phyloP scores from a whole-genome alignment of 768 basidiomycete species.

The Lactarius akahatsu region DNA sequence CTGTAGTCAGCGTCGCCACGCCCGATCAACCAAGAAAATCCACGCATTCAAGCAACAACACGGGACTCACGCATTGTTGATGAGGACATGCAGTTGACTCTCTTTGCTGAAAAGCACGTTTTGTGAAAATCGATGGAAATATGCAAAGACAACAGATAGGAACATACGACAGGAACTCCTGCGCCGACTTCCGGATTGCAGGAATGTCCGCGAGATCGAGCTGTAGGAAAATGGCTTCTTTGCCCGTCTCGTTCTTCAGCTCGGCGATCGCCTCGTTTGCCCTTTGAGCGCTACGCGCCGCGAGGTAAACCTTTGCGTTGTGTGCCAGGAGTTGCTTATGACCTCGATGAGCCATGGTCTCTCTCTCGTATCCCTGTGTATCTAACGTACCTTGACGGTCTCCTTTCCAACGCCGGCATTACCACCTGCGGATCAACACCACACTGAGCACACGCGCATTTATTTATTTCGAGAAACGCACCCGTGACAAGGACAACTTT shows the following conservation, averaged over 20 bases:
- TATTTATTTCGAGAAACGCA: slow-evolving; percentile 43
- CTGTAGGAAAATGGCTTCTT: slow-evolving; percentile 43
- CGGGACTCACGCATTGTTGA: slow-evolving; percentile 49
- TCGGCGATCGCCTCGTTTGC: slow-evolving; percentile 51
- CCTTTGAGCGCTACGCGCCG: slow-evolving; percentile 47
- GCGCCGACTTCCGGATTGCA: slow-evolving; percentile 40
- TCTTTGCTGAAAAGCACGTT: slow-evolving; percentile 47
- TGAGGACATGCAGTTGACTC: slow-evolving; percentile 45
- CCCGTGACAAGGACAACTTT: neutral
- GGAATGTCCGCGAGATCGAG: slow-evolving; percentile 45
- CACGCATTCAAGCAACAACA: neutral
- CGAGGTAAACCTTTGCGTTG: slow-evolving; percentile 68
- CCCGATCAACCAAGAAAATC: neutral
- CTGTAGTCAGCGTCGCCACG: slow-evolving; percentile 34
- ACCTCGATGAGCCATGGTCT: slow-evolving; percentile 2
- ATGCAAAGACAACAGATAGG: no score
- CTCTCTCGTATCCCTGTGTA: no score
- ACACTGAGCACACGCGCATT: slow-evolving; percentile 34
- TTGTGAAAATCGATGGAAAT: no score
- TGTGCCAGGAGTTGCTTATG: slow-evolving; percentile 51
- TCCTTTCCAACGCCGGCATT: slow-evolving; percentile 58
- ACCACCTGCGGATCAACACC: slow-evolving; percentile 31
- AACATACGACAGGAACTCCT: slow-evolving; percentile 40
- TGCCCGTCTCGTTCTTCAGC: slow-evolving; percentile 47
- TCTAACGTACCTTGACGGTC: slow-evolving; percentile 47